These are phyloP conservation scores for Hypoxylon intermedium DNA, from an alignment of 495 filamentous ascomycete genomes.

Conservation along the genomic window DNA sequence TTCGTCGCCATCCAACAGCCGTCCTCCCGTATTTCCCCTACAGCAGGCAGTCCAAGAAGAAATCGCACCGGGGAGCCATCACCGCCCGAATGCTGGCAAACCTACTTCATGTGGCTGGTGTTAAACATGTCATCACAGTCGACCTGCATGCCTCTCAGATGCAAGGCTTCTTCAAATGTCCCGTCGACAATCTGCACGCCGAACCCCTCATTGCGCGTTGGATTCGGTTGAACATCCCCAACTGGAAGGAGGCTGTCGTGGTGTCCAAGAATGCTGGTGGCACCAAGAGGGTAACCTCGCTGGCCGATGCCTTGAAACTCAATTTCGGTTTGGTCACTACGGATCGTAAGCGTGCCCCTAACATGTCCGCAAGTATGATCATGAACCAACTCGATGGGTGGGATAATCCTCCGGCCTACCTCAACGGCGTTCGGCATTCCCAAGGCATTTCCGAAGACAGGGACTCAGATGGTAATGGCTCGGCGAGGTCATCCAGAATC, in stretches of 20 bases:
- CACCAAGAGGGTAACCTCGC: constrained; percentile 94
- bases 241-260: constrained; percentile 91
- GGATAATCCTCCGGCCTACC: constrained; percentile 34
- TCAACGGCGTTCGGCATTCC: constrained; percentile 38
- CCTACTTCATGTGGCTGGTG: constrained; percentile 87
- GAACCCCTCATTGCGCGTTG: constrained; percentile 95
- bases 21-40: constrained; percentile 99
- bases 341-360: constrained; percentile 73
- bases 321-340: constrained; percentile 98
- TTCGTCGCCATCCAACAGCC: constrained; percentile 59
- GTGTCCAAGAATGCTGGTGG: constrained; percentile 98
- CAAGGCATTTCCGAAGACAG: constrained; percentile 34
- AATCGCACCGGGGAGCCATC: constrained; percentile 94
- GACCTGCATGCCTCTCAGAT: constrained; percentile 97
- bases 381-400: constrained; percentile 59
- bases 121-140: constrained; percentile 96
- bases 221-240: constrained; percentile 85
- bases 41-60: constrained; percentile 98
- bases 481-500: constrained; percentile 34
- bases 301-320: constrained; percentile 94
- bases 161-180: constrained; percentile 98
- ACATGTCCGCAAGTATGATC: constrained; percentile 74
- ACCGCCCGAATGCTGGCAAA: constrained; percentile 97
- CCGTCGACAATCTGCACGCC: constrained; percentile 95
- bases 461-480: constrained; percentile 34